Conservation (phyloP, 345 rosid genomes). For the Hypericum perforatum region DNA sequence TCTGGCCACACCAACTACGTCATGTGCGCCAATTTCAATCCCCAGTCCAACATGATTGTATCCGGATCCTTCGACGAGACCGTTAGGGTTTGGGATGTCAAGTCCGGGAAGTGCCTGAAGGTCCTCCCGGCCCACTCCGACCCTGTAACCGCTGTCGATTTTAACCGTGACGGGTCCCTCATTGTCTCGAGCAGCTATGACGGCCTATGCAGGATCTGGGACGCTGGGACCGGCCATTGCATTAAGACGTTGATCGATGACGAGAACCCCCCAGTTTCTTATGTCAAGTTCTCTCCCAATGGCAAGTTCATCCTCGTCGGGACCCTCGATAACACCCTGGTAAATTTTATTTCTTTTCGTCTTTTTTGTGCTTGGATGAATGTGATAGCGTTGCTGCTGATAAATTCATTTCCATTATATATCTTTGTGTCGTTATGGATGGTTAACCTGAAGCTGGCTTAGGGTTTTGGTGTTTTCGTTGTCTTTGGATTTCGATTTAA, state of each 20-base stretch:
- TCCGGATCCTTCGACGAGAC: slow-evolving; percentile 95
- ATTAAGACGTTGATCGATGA: slow-evolving; percentile 79
- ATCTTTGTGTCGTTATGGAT: too few species aligned
- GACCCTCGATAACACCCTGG: slow-evolving; percentile 78
- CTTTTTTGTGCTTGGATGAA: too few species aligned
- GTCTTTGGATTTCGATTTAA: too few species aligned
- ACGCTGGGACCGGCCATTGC: slow-evolving; percentile 79
- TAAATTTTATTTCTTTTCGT: slow-evolving; percentile 16
- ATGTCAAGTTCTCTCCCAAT: slow-evolving; percentile 77
- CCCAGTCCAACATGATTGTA: slow-evolving; percentile 76
- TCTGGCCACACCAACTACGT: slow-evolving; percentile 73
- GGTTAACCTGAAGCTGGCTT: too few species aligned
- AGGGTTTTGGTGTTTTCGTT: too few species aligned
- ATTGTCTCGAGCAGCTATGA: slow-evolving; percentile 89
- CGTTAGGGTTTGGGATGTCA: slow-evolving; percentile 89
- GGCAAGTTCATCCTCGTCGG: slow-evolving; percentile 92
- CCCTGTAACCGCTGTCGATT: slow-evolving; percentile 87
- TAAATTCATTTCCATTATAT: too few species aligned
- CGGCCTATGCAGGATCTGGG: slow-evolving; percentile 89
- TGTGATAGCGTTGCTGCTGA: too few species aligned
- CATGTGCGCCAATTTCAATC: slow-evolving; percentile 80
- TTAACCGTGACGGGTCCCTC: slow-evolving; percentile 66
- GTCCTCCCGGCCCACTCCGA: slow-evolving; percentile 92
- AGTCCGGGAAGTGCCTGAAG: slow-evolving; percentile 72
- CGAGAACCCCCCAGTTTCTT: slow-evolving; percentile 90